phyloP scores from a whole-genome alignment of 2,329 filamentous ascomycete genomes.

The Periconia sp. region DNA sequence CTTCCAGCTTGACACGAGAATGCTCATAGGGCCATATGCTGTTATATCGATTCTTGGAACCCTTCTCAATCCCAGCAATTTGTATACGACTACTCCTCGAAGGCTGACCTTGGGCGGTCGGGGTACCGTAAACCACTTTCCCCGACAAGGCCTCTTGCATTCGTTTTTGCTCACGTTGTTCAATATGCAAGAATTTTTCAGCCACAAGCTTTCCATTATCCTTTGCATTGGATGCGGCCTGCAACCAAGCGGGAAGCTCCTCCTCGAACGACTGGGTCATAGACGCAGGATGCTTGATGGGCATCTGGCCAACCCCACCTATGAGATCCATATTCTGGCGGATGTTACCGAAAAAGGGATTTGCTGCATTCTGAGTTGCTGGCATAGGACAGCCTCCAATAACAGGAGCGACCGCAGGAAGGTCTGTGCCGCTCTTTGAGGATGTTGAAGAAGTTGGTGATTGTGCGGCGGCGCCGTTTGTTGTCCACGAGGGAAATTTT shows the following conservation, averaged over 20 bases:
- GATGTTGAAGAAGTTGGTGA: conserved; percentile 23
- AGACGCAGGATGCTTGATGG: conserved; percentile 59
- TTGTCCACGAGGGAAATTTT: conserved; percentile 64
- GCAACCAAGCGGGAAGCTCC: conserved; percentile 75
- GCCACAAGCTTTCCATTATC: conserved; percentile 81
- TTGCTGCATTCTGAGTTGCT: conserved; percentile 65
- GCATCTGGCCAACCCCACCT: conserved; percentile 83
- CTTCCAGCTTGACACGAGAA: conserved; percentile 77
- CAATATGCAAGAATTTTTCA: conserved; percentile 80
- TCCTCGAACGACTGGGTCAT: conserved; percentile 52
- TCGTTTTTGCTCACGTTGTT: conserved; percentile 82
- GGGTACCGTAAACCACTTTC: conserved; percentile 59
- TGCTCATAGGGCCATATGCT: conserved; percentile 98
- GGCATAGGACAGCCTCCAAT: conserved; percentile 88
- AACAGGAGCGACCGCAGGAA: conserved; percentile 68
- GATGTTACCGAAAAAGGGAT: conserved; percentile 95
- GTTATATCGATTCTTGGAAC: conserved; percentile 94
- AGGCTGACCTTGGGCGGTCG: conserved; percentile 37
- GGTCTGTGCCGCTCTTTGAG: conserved; percentile 24
- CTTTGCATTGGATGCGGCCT: conserved; percentile 62
- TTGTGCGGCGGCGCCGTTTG: conserved; percentile 47
- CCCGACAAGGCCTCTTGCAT: conserved; percentile 80
- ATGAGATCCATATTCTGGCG: conserved; percentile 95
- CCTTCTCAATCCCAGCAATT: conserved; percentile 91
- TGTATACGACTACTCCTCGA: conserved; percentile 58